phyloP scores from a whole-genome alignment of 768 basidiomycete species.

The Boletus fagicola region DNA sequence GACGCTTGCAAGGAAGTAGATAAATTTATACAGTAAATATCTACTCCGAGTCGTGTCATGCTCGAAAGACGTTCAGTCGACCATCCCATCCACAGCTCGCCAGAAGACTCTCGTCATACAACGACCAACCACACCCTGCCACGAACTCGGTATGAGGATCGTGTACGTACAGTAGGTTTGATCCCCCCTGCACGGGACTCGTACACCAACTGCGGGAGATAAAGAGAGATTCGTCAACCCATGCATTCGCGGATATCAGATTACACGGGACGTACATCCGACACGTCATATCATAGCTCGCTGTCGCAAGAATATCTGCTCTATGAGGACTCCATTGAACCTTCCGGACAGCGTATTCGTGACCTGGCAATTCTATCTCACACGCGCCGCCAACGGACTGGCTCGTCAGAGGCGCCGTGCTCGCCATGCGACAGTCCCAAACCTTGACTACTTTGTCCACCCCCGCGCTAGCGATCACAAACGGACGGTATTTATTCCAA shows the following conservation, averaged over 20 bases:
- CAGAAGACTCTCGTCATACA: conserved; percentile 83
- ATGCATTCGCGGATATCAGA: not conserved
- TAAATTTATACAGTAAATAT: not conserved
- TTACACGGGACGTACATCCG: conserved; percentile 62
- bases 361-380: conserved; percentile 70
- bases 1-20: not conserved
- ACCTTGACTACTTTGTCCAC: conserved; percentile 75
- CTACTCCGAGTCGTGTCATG: conserved; percentile 33
- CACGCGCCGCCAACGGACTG: conserved; percentile 68
- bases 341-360: conserved; percentile 88
- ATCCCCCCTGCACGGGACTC: conserved; percentile 45
- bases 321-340: conserved; percentile 87
- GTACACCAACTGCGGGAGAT: conserved; percentile 64
- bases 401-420: conserved; percentile 45
- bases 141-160: conserved; percentile 95
- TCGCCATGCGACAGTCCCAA: conserved; percentile 89
- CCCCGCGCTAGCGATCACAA: conserved; percentile 71
- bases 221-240: not conserved
- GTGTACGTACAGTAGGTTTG: conserved; percentile 66
- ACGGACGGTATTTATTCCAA: conserved; percentile 91
- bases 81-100: conserved; percentile 95
- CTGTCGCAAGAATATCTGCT: conserved; percentile 63
- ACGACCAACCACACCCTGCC: conserved; percentile 87
- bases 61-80: conserved; percentile 72
- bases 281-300: conserved; percentile 95